phyloP scores from a whole-genome alignment of 352 stramenopile species.

The Globisporangium takayamanum region DNA sequence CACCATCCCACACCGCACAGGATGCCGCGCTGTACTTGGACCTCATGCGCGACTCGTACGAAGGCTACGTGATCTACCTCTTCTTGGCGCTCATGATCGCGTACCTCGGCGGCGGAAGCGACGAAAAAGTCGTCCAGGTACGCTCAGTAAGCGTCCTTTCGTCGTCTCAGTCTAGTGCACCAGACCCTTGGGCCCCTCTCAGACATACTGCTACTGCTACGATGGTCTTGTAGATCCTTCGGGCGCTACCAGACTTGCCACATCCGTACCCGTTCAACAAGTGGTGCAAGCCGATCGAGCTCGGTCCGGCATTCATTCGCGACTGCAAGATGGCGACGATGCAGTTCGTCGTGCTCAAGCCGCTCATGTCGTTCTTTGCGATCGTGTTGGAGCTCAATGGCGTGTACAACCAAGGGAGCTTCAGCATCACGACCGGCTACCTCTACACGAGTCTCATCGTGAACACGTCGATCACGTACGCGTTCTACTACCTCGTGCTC shows the following conservation, averaged over 20 bases:
- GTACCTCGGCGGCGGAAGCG: constrained; percentile 90
- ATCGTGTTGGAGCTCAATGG: constrained; percentile 84
- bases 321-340: constrained; percentile 94
- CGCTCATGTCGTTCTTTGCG: constrained; percentile 83
- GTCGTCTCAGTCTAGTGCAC: no score
- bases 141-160: background rate
- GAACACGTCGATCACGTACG: constrained; percentile 95
- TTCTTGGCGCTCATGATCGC: constrained; percentile 96
- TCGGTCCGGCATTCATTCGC: constrained; percentile 84
- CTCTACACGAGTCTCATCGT: constrained; percentile 92
- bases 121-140: constrained; percentile 70
- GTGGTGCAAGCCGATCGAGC: constrained; percentile 59
- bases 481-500: constrained; percentile 96
- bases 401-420: constrained; percentile 82
- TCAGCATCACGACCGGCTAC: constrained; percentile 75
- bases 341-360: constrained; percentile 96
- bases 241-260: constrained; percentile 49
- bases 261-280: constrained; percentile 74
- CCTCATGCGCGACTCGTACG: constrained; percentile 96
- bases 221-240: constrained; percentile 25
- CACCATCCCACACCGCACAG: constrained; percentile 5
- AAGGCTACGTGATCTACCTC: constrained; percentile 97
- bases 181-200: background rate
- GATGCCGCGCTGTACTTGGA: constrained; percentile 87
- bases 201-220: background rate